Percentiles rank a stretch among this genome's conserved stretches.
These are phyloP conservation scores for Aureobasidium sp. DNA, from an alignment of 2,329 filamentous ascomycete genomes.

Conservation along the genomic window DNA sequence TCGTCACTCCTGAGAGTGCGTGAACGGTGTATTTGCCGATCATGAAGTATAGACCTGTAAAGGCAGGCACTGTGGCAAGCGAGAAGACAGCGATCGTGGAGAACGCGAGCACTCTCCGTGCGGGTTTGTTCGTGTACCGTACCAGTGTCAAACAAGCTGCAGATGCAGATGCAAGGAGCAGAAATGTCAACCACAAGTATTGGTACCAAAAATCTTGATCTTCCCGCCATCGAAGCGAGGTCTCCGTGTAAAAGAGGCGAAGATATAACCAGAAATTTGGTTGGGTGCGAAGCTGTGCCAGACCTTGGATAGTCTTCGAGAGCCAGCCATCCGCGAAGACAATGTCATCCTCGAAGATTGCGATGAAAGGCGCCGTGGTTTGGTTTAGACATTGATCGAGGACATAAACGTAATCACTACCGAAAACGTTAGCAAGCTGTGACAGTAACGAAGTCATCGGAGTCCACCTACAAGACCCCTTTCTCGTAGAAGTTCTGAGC, in stretches of 20 bases:
- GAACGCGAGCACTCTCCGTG: not conserved
- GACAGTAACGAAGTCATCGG: too few species aligned
- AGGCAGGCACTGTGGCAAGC: constrained; percentile 31
- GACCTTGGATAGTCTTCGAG: constrained; percentile 19
- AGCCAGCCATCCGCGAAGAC: constrained; percentile 31
- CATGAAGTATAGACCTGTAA: constrained; percentile 27
- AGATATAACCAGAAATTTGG: constrained; percentile 24
- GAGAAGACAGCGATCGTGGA: not conserved
- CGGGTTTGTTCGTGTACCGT: too few species aligned
- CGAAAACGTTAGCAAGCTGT: not conserved
- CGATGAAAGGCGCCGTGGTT: constrained; percentile 25
- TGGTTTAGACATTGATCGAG: constrained; percentile 21
- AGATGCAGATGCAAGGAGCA: not conserved
- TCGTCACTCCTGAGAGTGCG: constrained; percentile 25
- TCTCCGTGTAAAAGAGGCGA: constrained; percentile 39
- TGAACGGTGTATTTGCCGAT: too few species aligned
- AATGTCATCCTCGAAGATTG: constrained; percentile 31
- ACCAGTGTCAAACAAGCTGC: too few species aligned
- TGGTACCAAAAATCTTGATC: constrained; percentile 20
- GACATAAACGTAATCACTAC: constrained; percentile 24
- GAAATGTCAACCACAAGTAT: constrained; percentile 21
- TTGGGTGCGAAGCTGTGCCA: not conserved
- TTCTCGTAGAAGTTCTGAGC: too few species aligned
- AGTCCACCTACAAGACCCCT: too few species aligned
- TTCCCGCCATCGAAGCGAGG: constrained; percentile 37